Percentiles rank a stretch among this genome's conserved stretches.
Conservation (phyloP, 352 stramenopile species). For the Pythium guiyangense region DNA sequence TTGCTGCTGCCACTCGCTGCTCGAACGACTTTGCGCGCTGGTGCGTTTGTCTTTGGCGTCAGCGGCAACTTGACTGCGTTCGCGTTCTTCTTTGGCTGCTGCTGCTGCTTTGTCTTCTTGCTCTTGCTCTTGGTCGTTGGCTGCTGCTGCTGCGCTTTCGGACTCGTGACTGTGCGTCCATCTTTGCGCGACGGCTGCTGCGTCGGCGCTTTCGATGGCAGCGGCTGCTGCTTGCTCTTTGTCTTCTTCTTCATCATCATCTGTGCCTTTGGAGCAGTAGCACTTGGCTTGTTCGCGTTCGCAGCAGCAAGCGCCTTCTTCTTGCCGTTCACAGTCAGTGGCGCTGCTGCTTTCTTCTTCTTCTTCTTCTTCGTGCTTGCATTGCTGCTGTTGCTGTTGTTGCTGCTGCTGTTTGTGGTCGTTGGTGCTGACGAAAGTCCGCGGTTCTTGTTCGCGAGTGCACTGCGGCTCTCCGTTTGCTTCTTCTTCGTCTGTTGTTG, state of each 20-base stretch:
- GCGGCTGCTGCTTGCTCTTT: too few relatives aligned
- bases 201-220: background rate
- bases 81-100: too few relatives aligned
- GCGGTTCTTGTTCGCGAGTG: conserved; percentile 46
- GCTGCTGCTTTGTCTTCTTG: conserved; percentile 7
- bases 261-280: background rate
- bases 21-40: conserved; percentile 17
- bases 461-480: conserved; percentile 28
- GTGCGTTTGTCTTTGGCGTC: background rate
- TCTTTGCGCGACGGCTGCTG: conserved; percentile 15
- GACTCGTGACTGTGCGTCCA: conserved; percentile 10
- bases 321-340: conserved; percentile 2
- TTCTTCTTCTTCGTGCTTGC: background rate
- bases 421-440: conserved; percentile 14
- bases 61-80: background rate
- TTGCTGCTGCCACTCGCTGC: conserved; percentile 17
- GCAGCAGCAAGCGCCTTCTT: conserved; percentile 1
- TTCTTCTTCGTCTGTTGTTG: conserved; percentile 13
- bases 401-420: background rate
- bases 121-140: conserved; percentile 1
- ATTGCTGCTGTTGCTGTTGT: too few relatives aligned
- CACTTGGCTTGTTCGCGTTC: conserved; percentile 1
- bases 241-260: conserved; percentile 22
- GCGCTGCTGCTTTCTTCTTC: background rate
- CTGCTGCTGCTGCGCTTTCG: conserved; percentile 13